Conservation (phyloP, 495 filamentous ascomycete species). For the Penicillium coffeae region DNA sequence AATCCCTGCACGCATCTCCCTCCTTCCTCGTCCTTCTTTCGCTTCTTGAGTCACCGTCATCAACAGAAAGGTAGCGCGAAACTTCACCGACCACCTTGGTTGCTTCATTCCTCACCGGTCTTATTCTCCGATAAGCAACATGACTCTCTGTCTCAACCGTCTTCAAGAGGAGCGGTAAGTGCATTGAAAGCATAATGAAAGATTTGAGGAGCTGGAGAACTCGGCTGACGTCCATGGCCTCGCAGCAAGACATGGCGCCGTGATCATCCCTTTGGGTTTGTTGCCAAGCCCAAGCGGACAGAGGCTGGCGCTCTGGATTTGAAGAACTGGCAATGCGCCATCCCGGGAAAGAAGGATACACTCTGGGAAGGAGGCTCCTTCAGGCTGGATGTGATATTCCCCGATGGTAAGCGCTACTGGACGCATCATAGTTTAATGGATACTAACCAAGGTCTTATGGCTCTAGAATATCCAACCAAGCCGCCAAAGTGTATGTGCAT, state of each 20-base stretch:
- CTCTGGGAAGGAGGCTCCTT: slow-evolving; percentile 96
- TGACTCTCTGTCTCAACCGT: slow-evolving; percentile 87
- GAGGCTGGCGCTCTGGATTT: slow-evolving; percentile 79
- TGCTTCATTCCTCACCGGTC: not conserved
- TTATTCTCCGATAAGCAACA: slow-evolving; percentile 27
- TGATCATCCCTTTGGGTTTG: slow-evolving; percentile 98
- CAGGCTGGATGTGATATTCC: slow-evolving; percentile 88
- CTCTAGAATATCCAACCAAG: slow-evolving; percentile 93
- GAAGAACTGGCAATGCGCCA: slow-evolving; percentile 93
- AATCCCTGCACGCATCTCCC: not conserved
- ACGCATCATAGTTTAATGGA: slow-evolving; percentile 12
- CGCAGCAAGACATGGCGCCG: slow-evolving; percentile 90
- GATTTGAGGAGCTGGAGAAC: not conserved
- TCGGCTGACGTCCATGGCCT: slow-evolving; percentile 13
- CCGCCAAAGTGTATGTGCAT: slow-evolving; percentile 84
- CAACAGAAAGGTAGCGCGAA: too few species aligned
- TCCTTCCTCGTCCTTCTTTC: not conserved
- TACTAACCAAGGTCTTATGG: slow-evolving; percentile 7
- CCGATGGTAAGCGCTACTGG: slow-evolving; percentile 68
- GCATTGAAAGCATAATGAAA: not conserved
- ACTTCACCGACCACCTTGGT: not conserved
- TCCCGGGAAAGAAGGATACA: slow-evolving; percentile 93
- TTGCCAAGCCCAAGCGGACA: slow-evolving; percentile 79
- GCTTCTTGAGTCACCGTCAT: too few species aligned
- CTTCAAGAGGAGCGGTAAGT: slow-evolving; percentile 86